These are phyloP conservation scores for Xylaria sp. DNA, from an alignment of 2,329 filamentous ascomycete genomes.

Conservation along the genomic window DNA sequence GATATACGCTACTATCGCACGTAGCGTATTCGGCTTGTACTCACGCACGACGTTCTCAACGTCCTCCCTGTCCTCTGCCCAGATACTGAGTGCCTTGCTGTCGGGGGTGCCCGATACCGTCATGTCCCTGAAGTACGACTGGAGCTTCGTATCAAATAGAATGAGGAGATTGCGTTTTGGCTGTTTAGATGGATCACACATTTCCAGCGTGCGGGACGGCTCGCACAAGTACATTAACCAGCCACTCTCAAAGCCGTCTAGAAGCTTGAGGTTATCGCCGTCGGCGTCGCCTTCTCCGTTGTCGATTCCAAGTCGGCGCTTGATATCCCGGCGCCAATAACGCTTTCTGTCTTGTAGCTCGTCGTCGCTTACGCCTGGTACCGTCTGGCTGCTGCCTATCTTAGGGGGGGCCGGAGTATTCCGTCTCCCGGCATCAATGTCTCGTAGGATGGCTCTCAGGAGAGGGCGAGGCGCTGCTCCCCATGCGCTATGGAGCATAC, in stretches of 20 bases:
- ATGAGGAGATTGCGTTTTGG: slow-evolving; percentile 44
- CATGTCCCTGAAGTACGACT: slow-evolving; percentile 42
- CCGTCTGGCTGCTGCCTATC: not conserved
- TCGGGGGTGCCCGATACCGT: slow-evolving; percentile 29
- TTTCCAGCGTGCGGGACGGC: slow-evolving; percentile 46
- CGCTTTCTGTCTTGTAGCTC: slow-evolving; percentile 27
- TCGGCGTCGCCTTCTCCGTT: slow-evolving; percentile 22
- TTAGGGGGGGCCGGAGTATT: slow-evolving; percentile 22
- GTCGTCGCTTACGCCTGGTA: slow-evolving; percentile 21
- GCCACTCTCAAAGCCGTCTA: slow-evolving; percentile 45
- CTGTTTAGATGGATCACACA: slow-evolving; percentile 45
- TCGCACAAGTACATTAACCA: slow-evolving; percentile 47
- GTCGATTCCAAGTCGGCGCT: slow-evolving; percentile 35
- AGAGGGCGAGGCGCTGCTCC: slow-evolving; percentile 44
- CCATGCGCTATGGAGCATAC: slow-evolving; percentile 37
- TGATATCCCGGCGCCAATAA: slow-evolving; percentile 42
- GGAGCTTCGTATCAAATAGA: slow-evolving; percentile 48
- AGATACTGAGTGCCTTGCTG: slow-evolving; percentile 26
- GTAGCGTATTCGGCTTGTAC: slow-evolving; percentile 33
- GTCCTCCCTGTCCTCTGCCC: slow-evolving; percentile 25
- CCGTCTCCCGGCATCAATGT: slow-evolving; percentile 44
- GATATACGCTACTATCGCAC: slow-evolving; percentile 43
- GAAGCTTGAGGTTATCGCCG: slow-evolving; percentile 33
- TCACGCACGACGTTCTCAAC: slow-evolving; percentile 4
- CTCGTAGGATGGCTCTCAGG: slow-evolving; percentile 45